Percentiles rank a stretch among this genome's conserved stretches.
Evolutionary conservation across 495 filamentous ascomycete genomes (phyloP).

Genomic region (Cenococcum geophilum): DNA sequence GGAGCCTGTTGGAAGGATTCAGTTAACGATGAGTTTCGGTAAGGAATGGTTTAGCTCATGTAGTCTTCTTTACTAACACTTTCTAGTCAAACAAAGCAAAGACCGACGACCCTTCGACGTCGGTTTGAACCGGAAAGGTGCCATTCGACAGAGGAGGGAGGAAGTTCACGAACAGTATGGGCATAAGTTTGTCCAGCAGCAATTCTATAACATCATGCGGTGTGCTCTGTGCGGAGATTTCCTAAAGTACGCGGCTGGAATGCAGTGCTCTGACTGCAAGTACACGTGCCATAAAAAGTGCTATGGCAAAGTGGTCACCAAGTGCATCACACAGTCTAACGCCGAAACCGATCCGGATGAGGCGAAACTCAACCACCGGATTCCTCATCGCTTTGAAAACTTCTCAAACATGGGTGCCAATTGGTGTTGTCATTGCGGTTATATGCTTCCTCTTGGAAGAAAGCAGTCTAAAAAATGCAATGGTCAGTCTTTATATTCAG

Average conservation of each 20-base stretch:
- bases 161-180: slow-evolving; percentile 97
- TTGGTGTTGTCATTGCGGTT: slow-evolving; percentile 99
- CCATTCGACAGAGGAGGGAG: slow-evolving; percentile 93
- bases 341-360: slow-evolving; percentile 97
- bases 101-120: slow-evolving; percentile 70
- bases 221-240: slow-evolving; percentile 98
- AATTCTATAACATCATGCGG: slow-evolving; percentile 99
- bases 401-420: slow-evolving; percentile 97
- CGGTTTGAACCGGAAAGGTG: slow-evolving; percentile 89
- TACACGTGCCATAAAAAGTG: slow-evolving; percentile 98
- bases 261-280: slow-evolving; percentile 99
- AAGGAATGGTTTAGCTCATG: slow-evolving; percentile 27
- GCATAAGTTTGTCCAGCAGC: slow-evolving; percentile 95
- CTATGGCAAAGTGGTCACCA: slow-evolving; percentile 95
- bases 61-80: slow-evolving; percentile 37
- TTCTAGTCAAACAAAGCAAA: slow-evolving; percentile 59
- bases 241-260: slow-evolving; percentile 94
- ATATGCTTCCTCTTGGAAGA: slow-evolving; percentile 91
- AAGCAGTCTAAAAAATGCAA: slow-evolving; percentile 89
- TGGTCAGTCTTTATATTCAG: slow-evolving; percentile 49
- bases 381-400: slow-evolving; percentile 89
- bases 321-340: slow-evolving; percentile 99
- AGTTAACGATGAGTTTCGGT: slow-evolving; percentile 82
- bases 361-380: slow-evolving; percentile 98
- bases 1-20: slow-evolving; percentile 85